Percentiles rank a stretch among this genome's conserved stretches.
Conservation (phyloP, 441 rosid species). For the Hura crepitans region DNA sequence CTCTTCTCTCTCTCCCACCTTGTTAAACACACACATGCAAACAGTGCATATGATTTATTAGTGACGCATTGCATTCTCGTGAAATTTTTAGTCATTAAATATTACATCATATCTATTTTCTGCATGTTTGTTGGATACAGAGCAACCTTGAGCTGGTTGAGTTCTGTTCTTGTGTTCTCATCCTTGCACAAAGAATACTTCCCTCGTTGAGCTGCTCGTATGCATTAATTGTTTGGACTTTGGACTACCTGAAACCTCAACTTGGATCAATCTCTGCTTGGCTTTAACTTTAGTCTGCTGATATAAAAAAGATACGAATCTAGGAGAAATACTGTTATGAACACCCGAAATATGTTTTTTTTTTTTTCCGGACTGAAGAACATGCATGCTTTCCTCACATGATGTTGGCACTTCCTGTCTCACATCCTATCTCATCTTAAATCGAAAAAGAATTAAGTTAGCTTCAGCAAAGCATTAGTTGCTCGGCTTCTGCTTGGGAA, state of each 20-base stretch:
- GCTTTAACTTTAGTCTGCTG: neutral
- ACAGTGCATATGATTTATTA: neutral
- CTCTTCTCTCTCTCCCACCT: neutral
- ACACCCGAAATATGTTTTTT: neutral
- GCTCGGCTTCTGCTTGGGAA: neutral
- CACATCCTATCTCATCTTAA: neutral
- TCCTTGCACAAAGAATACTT: neutral
- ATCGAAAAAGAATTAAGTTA: neutral
- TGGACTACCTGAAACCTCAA: slow-evolving; percentile 6
- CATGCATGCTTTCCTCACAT: neutral
- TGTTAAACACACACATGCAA: neutral
- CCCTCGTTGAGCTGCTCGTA: neutral
- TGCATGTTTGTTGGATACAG: neutral
- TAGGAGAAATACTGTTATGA: neutral
- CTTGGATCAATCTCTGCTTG: neutral
- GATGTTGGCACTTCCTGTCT: neutral
- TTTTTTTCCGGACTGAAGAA: neutral
- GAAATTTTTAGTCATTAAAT: slow-evolving; percentile 3
- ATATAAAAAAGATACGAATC: neutral
- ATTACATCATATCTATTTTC: neutral
- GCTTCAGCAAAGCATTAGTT: neutral
- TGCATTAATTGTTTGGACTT: neutral
- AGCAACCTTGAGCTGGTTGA: neutral
- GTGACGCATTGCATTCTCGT: neutral
- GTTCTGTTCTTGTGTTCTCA: neutral